A percentile compares a stretch with the other conserved stretches of the same genome.
Conservation (phyloP, 2,329 filamentous ascomycete species). For the Paecilomyces fulvus region DNA sequence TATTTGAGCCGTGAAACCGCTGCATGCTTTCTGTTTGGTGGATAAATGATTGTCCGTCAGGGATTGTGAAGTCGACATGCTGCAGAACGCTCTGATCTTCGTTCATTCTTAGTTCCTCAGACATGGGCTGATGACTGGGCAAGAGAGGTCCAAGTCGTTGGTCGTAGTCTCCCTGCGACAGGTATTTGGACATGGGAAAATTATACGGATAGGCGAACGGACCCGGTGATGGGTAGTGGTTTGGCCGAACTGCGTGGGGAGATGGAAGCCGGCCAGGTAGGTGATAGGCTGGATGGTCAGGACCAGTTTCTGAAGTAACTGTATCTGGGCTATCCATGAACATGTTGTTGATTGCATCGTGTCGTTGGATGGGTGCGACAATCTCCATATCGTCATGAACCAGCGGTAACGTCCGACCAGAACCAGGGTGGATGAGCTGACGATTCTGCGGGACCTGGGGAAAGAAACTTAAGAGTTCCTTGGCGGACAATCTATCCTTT, state of each 20-base stretch:
- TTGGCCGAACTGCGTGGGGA: background rate
- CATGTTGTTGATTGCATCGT: background rate
- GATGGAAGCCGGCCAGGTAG: background rate
- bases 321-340: background rate
- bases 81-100: slow-evolving; percentile 6
- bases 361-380: background rate
- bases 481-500: slow-evolving; percentile 63
- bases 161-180: background rate
- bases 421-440: background rate
- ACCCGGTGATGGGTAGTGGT: background rate
- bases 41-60: background rate
- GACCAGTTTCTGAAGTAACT: background rate
- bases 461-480: slow-evolving; percentile 61
- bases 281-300: background rate
- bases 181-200: background rate
- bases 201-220: background rate
- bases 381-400: background rate
- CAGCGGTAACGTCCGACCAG: background rate
- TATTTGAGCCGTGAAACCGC: slow-evolving; percentile 5
- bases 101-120: slow-evolving; percentile 6
- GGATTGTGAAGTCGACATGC: background rate
- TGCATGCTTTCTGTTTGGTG: slow-evolving; percentile 3
- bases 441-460: slow-evolving; percentile 33
- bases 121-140: background rate
- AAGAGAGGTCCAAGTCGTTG: background rate